Evolutionary conservation across 2,329 filamentous ascomycete species (phyloP).

Genomic region (Colletotrichum magnum): DNA sequence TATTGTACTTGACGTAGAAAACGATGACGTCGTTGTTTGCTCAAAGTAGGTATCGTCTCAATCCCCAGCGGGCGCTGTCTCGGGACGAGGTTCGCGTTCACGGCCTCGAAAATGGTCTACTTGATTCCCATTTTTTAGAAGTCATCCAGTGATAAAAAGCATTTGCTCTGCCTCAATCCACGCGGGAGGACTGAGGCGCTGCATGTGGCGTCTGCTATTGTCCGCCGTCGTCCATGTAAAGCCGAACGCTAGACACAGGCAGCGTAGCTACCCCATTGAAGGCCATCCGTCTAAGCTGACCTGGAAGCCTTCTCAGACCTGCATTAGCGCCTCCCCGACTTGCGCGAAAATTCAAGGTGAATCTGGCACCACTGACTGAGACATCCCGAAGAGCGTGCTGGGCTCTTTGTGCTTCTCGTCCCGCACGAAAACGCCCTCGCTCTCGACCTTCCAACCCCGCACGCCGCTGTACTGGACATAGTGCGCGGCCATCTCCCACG

Average conservation of each 20-base stretch:
- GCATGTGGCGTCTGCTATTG: neutral
- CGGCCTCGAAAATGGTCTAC: too few relatives aligned
- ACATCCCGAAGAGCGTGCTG: conserved; percentile 31
- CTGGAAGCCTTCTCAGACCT: conserved; percentile 29
- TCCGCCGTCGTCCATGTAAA: conserved; percentile 41
- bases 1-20: too few relatives aligned
- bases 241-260: conserved; percentile 46
- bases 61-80: too few relatives aligned
- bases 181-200: too few relatives aligned
- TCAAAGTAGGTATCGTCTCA: too few relatives aligned
- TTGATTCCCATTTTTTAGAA: too few relatives aligned
- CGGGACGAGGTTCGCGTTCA: too few relatives aligned
- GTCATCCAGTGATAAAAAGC: too few relatives aligned
- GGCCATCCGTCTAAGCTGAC: conserved; percentile 47
- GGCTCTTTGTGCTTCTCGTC: conserved; percentile 39
- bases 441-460: conserved; percentile 59
- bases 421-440: conserved; percentile 61
- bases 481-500: conserved; percentile 62
- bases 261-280: conserved; percentile 49
- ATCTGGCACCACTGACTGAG: conserved; percentile 40
- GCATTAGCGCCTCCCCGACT: conserved; percentile 16
- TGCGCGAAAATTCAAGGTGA: neutral
- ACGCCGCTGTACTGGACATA: conserved; percentile 54
- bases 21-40: too few relatives aligned
- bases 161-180: too few relatives aligned